Conservation (phyloP, 352 stramenopile species). For the Globisporangium orthogonon region DNA sequence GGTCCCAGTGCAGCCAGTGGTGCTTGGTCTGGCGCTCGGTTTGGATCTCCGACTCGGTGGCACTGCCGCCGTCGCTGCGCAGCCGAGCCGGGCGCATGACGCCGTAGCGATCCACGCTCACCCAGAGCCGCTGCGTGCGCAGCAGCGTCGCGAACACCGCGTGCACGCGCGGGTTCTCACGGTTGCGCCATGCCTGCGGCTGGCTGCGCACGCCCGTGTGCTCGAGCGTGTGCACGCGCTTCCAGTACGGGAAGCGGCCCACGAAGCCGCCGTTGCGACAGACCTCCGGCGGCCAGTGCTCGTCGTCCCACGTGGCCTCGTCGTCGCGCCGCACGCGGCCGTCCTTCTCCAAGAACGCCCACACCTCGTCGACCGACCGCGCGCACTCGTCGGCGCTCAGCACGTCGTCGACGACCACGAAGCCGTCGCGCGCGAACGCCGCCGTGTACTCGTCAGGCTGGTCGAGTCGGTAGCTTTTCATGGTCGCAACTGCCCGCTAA, state of each 20-base stretch:
- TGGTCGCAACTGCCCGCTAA: neutral
- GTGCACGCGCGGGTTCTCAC: slow-evolving; percentile 31
- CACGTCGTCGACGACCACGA: slow-evolving; percentile 37
- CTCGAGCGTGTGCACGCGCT: slow-evolving; percentile 50
- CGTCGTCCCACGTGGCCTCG: slow-evolving; percentile 35
- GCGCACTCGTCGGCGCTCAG: slow-evolving; percentile 22
- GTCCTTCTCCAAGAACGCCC: neutral
- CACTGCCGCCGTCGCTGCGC: slow-evolving; percentile 14
- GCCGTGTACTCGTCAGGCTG: slow-evolving; percentile 27
- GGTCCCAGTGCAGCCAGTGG: slow-evolving; percentile 46
- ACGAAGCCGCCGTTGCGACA: slow-evolving; percentile 47
- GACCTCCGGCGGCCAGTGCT: slow-evolving; percentile 36
- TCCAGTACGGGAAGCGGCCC: slow-evolving; percentile 41
- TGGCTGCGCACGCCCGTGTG: slow-evolving; percentile 32
- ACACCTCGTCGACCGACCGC: slow-evolving; percentile 30
- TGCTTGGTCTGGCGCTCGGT: slow-evolving; percentile 43
- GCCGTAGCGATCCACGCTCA: slow-evolving; percentile 44
- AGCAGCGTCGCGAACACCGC: slow-evolving; percentile 30
- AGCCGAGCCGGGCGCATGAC: slow-evolving; percentile 33
- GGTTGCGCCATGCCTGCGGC: slow-evolving; percentile 38
- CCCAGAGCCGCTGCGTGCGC: slow-evolving; percentile 25
- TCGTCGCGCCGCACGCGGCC: slow-evolving; percentile 29
- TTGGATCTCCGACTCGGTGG: slow-evolving; percentile 21
- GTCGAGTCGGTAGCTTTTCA: slow-evolving; percentile 18
- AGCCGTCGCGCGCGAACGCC: slow-evolving; percentile 36